Base-by-base conservation (phyloP, 192 early-diverging fungal species). In the Oehlia diaphana region DNA sequence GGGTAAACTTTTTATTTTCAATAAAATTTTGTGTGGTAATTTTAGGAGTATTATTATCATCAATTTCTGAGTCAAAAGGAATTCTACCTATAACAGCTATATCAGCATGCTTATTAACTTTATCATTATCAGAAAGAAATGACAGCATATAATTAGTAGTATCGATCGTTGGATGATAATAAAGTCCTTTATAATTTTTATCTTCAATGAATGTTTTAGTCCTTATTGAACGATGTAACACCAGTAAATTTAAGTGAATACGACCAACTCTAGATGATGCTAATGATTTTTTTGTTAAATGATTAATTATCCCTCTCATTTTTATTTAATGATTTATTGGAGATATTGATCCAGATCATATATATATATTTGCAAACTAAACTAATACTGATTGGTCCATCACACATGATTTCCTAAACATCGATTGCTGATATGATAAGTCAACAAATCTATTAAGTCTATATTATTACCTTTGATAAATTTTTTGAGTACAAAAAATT, bases 131-230 rank as follows among this genome's bases (percentile, higher is more conserved):
- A 35, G 58, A n/a, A 7, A 75, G 26, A 42, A 75, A 75, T 35
- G 74, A 75, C 12, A 75, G 6, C 5, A 61, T n/a, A 37, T 63
- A 75, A 31, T 74, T 26, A 8, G 70, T n/a, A n/a, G 19, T 6
- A 75, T 75, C 35, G 63, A 3, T 0, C 9, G 33, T 75, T 13
- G 33, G 33, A 62, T 75, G 74, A 63, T 75, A 75, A 63, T 63
- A 75, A n/a, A 75, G 74, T 33, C 74, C 74, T 75, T 75, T 75
- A 37, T 75, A 75, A 63, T 28, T 63, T 13, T 47, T 21, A 75
- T 75, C 74, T 75, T 75, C 74, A n/a, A 75, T 50, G 8, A 31
- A 23, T 16, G 69, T 28, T 58, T 58, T 58, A 4, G 13, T 58
- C 13, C 0, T 58, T 3, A 58, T 21, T 58, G 53, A 58, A 21